Percentiles rank a stretch among this genome's conserved stretches.
Evolutionary conservation across 768 basidiomycete species (phyloP).

Genomic region (Boletus vinaceobasis): DNA sequence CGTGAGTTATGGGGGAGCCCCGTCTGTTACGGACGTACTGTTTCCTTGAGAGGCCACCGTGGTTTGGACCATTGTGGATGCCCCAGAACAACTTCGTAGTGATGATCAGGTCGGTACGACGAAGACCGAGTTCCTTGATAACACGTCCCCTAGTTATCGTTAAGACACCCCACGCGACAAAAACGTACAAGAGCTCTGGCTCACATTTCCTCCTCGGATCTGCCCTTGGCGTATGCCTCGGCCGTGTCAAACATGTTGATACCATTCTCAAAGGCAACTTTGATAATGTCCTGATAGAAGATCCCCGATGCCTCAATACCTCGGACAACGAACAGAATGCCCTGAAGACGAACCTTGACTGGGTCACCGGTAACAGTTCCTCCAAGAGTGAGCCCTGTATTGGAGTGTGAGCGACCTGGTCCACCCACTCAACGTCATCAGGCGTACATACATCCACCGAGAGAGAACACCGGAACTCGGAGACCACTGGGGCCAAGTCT

Average conservation of each 20-base stretch:
- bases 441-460: slow-evolving; percentile 6
- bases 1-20: not conserved
- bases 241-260: slow-evolving; percentile 12
- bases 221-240: slow-evolving; percentile 5
- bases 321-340: not conserved
- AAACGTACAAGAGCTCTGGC: not conserved
- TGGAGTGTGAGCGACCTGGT: not conserved
- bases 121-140: slow-evolving; percentile 4
- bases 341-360: slow-evolving; percentile 1
- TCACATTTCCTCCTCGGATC: slow-evolving; percentile 9
- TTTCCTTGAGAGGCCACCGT: slow-evolving; percentile 5
- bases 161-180: not conserved
- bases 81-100: slow-evolving; percentile 7
- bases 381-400: slow-evolving; percentile 8
- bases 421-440: not conserved
- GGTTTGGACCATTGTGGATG: not conserved
- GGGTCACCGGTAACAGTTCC: slow-evolving; percentile 5
- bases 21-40: not conserved
- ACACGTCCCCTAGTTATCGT: not conserved
- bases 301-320: not conserved
- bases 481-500: slow-evolving; percentile 7
- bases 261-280: slow-evolving; percentile 6
- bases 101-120: slow-evolving; percentile 7
- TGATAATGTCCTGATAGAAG: slow-evolving; percentile 3
- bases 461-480: slow-evolving; percentile 7